Evolutionary conservation across 352 stramenopile species (phyloP), one percentile per base, ranked within the genome.

Genomic region (Pythium graminicola): DNA sequence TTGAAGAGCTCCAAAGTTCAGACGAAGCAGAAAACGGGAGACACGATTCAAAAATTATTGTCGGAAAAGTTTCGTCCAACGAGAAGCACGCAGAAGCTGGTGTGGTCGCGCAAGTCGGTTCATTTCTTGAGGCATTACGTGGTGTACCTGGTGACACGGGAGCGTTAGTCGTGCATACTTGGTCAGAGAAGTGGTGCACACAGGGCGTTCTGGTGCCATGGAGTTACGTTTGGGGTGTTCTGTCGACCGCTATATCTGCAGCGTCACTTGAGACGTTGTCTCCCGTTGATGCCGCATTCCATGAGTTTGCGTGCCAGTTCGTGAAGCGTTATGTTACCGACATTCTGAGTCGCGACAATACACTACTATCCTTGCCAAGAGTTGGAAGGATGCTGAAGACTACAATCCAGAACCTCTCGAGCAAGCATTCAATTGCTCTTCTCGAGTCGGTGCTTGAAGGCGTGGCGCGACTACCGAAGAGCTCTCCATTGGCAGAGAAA

Each of bases 131-230:
- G 16, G 55, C 23, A 23, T 63, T 44, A 26, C 57, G 39, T 26
- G 17, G 32, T 17, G 31, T 49, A 20, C 54, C 42, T 7, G 31
- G 26, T 1, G n/a, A 62, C 19, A 44, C 11, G 20, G 27, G 44
- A 32, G 27, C 52, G 32, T 58, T 39, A 35, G 76, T 89, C 27
- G 23, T 89, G 10, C 50, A 70, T 13, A 48, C 67, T 36, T 87
- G 76, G 79, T 70, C 57, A 6, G 52, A 74, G 47, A 51, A 51
- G 28, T 80, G 70, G 77, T 67, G 69, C 32, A 19, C 65, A 8
- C 20, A 27, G 16, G 42, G 38, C 8, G 53, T 53, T 8, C 39
- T 29, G 23, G 43, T 81, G 28, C 54, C 69, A 28, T 88, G 72
- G 72, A 59, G 60, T 23, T 81, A 81, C 31, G 58, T 81, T 4